Evolutionary conservation across 1,284 basidiomycete species (phyloP), one percentile per base, ranked within the genome.

Genomic region (Cryptococcus neoformans): DNA sequence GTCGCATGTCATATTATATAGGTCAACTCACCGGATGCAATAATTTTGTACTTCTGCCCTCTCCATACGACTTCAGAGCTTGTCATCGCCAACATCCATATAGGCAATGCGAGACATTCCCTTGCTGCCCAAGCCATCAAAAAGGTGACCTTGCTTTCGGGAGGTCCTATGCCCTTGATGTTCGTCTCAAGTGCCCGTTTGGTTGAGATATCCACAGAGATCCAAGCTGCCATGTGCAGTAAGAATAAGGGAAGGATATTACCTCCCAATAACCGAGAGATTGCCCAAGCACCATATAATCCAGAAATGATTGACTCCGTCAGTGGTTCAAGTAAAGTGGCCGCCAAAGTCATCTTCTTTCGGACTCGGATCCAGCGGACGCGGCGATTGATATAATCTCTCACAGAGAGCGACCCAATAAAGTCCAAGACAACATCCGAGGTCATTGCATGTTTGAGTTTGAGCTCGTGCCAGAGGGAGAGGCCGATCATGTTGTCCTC

Each of bases 401-500:
- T 74, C 50, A 96, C 79, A 1, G 85, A 80, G 85, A 97, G 91
- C 59, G 86, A 85, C 21, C 91, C 92, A 44, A 97, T 84, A n/a
- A 87, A 85, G 68, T 96, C 95, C 44, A 85, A 83, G 1, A 88
- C 92, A 49, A 94, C 85, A 70, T 97, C 93, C 69, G 85, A 87
- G 0, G 90, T 91, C 60, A 95, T 82, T 53, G 90, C 87, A 71
- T 97, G 93, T 53, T 89, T 83, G 42, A 91, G 80, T 37, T 85
- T 87, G 0, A 95, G 81, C 71, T 96, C 90, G 72, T 95, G 90
- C 93, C 92, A 96, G 14, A 97, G 78, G 1, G 88, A 85, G 51
- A 85, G 81, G 14, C 84, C 94, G 59, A 97, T 92, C 90, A 92
- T 94, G 78, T 96, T 96, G 78, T 97, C 93, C 77, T 97, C 93